phyloP scores from a whole-genome alignment of 768 basidiomycete species.

The Hericium erinaceus region DNA sequence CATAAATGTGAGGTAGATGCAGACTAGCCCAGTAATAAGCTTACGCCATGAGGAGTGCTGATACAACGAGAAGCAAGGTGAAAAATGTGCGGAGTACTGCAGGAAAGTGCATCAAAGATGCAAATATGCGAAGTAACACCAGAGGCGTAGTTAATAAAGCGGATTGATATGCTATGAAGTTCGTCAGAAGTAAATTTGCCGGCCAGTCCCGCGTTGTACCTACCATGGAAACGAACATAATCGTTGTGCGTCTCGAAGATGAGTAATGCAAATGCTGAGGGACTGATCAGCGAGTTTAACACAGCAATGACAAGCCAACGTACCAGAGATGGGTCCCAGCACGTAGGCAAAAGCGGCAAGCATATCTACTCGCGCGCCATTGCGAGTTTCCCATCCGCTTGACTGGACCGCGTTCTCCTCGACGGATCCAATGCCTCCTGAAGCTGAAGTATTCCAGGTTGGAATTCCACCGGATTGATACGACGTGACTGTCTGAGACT shows the following conservation, averaged over 20 bases:
- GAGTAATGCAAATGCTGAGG: constrained; percentile 49
- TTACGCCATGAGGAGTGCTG: constrained; percentile 48
- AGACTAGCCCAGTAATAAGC: constrained; percentile 16
- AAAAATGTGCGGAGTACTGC: constrained; percentile 41
- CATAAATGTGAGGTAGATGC: background rate
- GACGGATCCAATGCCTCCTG: constrained; percentile 26
- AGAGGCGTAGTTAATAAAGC: constrained; percentile 61
- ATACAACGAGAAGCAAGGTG: constrained; percentile 34
- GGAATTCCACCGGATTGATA: constrained; percentile 68
- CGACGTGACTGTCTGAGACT: constrained; percentile 30
- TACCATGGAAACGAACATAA: constrained; percentile 72
- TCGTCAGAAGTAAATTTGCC: constrained; percentile 1
- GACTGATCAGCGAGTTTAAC: constrained; percentile 50
- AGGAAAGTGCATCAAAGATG: constrained; percentile 43
- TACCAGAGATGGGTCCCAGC: constrained; percentile 66
- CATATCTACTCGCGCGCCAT: constrained; percentile 57
- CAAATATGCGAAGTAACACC: constrained; percentile 44
- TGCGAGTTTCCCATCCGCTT: constrained; percentile 65
- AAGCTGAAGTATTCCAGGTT: constrained; percentile 38
- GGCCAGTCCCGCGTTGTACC: constrained; percentile 13
- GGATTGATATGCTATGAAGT: constrained; percentile 61
- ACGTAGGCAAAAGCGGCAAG: constrained; percentile 58
- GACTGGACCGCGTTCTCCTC: constrained; percentile 31
- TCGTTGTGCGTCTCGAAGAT: constrained; percentile 73
- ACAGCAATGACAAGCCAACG: constrained; percentile 37